Evolutionary conservation across 176 grass and related monocot species (phyloP), one percentile per base, ranked within the genome.

Genomic region (Hsuehochloa calcarea): DNA sequence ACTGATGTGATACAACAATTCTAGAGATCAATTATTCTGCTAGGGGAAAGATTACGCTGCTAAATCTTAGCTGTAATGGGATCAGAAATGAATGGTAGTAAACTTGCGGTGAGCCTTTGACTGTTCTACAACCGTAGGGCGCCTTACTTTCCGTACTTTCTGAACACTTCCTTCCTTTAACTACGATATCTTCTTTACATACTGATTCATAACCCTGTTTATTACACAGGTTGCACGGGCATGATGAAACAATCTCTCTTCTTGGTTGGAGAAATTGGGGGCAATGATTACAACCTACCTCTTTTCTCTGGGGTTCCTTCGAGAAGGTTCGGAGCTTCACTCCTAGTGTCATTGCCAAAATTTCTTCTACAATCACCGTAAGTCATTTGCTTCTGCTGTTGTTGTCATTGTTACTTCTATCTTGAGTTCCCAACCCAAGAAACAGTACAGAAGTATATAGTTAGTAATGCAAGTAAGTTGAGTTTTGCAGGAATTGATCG

Each of bases 221-320:
- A 35, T 74, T 84, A 25, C 19, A 68, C 77, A 91, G 89, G 43
- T 47, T 86, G 90, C 65, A 83, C 20, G 0, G 54, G 64, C 46
- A 67, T 90, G 25, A 83, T 96, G 52, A 82, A 80, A 61, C 70
- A 80, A 66, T 79, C 93, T 39, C 91, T 96, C 22, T 93, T 98
- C 85, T 75, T 92, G 45, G 77, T 96, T 41, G 96, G 96, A 77
- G 96, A 98, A 85, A 98, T 98, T 67, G 93, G 93, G 35, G 96
- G 96, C 6, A 98, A 98, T 65, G 96, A 98, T 84, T 98, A 98
- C 84, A 98, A 98, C 80, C 9, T 88, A 67, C 86, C 93, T 49
- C 79, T 94, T 68, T 74, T 86, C 16, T 47, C 27, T 10, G 70
- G 86, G 2, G 74, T n/a, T 14, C 52, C 1, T 25, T 95, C 29